Percentiles rank a stretch among this genome's conserved stretches.
Evolutionary conservation across 495 filamentous ascomycete species (phyloP).

Genomic region (Neurospora africana): DNA sequence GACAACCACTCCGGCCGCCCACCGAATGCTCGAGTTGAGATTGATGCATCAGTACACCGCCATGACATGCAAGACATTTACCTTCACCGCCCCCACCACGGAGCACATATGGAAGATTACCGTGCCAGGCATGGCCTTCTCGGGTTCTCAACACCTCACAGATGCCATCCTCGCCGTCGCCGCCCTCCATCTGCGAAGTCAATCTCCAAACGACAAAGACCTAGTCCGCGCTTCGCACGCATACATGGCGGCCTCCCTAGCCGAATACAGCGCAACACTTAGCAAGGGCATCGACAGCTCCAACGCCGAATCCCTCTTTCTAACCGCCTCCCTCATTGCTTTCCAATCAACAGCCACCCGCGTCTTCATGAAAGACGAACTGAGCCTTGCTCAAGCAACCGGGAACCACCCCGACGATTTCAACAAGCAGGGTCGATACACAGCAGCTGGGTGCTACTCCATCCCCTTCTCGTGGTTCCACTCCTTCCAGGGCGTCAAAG

Average conservation of each 20-base stretch:
- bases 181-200: conserved; percentile 42
- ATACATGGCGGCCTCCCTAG: conserved; percentile 46
- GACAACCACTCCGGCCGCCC: conserved; percentile 25
- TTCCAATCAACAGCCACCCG: conserved; percentile 48
- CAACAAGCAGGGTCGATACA: neutral
- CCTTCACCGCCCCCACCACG: conserved; percentile 35
- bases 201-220: conserved; percentile 38
- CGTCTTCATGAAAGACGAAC: conserved; percentile 38
- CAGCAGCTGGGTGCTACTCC: conserved; percentile 25
- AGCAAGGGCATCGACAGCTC: conserved; percentile 36
- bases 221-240: conserved; percentile 44
- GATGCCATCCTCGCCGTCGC: conserved; percentile 48
- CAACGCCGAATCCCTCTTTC: conserved; percentile 46
- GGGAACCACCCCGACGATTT: neutral
- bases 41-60: conserved; percentile 47
- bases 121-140: conserved; percentile 45
- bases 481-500: conserved; percentile 49
- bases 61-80: conserved; percentile 41
- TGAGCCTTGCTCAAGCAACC: conserved; percentile 5
- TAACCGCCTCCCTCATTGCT: conserved; percentile 44
- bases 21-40: conserved; percentile 40
- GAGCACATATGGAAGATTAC: conserved; percentile 43
- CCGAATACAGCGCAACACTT: conserved; percentile 41
- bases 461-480: conserved; percentile 47
- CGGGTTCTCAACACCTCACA: conserved; percentile 39